Conservation (phyloP, 768 basidiomycete genomes). For the Chalciporus pseudorubinellus region DNA sequence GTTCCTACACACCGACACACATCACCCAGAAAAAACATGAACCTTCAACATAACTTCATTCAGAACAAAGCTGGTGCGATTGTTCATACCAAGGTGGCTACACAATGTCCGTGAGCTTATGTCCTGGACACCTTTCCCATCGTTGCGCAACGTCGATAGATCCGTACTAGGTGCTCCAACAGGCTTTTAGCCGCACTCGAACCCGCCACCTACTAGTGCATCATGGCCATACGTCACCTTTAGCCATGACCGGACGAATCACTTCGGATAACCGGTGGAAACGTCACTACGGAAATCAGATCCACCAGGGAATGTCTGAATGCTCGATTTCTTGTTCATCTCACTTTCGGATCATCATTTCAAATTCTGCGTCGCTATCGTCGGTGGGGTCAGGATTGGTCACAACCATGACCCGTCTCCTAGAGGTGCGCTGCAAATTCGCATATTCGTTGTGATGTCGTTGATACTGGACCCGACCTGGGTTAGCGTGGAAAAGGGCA, state of each 20-base stretch:
- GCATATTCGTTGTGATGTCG: constrained; percentile 11
- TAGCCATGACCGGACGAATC: background rate
- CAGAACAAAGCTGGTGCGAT: too few species aligned
- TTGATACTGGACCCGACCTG: constrained; percentile 9
- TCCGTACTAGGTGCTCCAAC: too few species aligned
- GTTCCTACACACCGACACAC: background rate
- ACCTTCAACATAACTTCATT: too few species aligned
- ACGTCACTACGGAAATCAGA: background rate
- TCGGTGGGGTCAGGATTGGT: constrained; percentile 29
- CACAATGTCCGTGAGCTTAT: background rate
- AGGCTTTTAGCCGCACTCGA: background rate
- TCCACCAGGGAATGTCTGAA: background rate
- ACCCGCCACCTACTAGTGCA: background rate
- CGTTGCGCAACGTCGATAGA: too few species aligned
- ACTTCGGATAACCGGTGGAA: background rate
- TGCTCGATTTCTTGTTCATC: background rate
- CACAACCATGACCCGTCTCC: constrained; percentile 29
- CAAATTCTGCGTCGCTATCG: constrained; percentile 28
- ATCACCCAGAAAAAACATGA: too few species aligned
- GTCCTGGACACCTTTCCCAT: too few species aligned
- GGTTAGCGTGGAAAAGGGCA: constrained; percentile 7
- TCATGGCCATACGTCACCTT: background rate
- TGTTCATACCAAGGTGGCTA: background rate
- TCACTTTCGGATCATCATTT: constrained; percentile 12
- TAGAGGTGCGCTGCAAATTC: constrained; percentile 17